phyloP scores from a whole-genome alignment of 2,329 filamentous ascomycete species.

The Cytospora leucostoma region DNA sequence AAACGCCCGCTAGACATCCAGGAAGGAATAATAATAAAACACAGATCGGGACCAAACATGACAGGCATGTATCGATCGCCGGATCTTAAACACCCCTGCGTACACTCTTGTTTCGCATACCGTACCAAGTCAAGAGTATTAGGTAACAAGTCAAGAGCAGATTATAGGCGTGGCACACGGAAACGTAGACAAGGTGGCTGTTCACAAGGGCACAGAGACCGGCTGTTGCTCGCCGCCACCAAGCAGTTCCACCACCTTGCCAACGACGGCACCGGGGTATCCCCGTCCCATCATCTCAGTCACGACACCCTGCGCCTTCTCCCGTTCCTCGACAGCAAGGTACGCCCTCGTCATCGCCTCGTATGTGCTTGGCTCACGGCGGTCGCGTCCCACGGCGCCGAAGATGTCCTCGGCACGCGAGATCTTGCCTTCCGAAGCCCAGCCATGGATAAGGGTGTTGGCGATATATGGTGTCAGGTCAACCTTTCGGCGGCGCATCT shows the following conservation, averaged over 20 bases:
- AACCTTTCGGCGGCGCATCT: slow-evolving; percentile 74
- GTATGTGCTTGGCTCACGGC: slow-evolving; percentile 95
- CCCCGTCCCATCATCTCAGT: slow-evolving; percentile 88
- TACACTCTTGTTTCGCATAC: slow-evolving; percentile 20
- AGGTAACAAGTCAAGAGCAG: slow-evolving; percentile 30
- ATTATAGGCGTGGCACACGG: slow-evolving; percentile 26
- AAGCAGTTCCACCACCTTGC: slow-evolving; percentile 90
- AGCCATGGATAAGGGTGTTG: slow-evolving; percentile 96
- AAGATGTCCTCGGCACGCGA: slow-evolving; percentile 78
- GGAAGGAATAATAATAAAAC: slow-evolving; percentile 24
- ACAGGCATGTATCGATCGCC: slow-evolving; percentile 7
- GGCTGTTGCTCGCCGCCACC: slow-evolving; percentile 55
- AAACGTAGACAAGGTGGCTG: slow-evolving; percentile 27
- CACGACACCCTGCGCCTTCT: slow-evolving; percentile 75
- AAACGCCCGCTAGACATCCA: slow-evolving; percentile 20
- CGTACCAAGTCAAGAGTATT: slow-evolving; percentile 34
- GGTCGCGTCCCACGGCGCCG: slow-evolving; percentile 71
- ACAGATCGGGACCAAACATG: slow-evolving; percentile 6
- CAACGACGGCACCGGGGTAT: slow-evolving; percentile 87
- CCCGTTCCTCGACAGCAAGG: slow-evolving; percentile 78
- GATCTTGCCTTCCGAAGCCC: slow-evolving; percentile 83
- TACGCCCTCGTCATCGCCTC: slow-evolving; percentile 97
- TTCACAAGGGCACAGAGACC: slow-evolving; percentile 21
- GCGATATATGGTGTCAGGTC: slow-evolving; percentile 96
- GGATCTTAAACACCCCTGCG: slow-evolving; percentile 12